Evolutionary conservation across 257 asterid genomes (phyloP), one percentile per base, ranked within the genome.

Genomic region (Penstemon eatonii): DNA sequence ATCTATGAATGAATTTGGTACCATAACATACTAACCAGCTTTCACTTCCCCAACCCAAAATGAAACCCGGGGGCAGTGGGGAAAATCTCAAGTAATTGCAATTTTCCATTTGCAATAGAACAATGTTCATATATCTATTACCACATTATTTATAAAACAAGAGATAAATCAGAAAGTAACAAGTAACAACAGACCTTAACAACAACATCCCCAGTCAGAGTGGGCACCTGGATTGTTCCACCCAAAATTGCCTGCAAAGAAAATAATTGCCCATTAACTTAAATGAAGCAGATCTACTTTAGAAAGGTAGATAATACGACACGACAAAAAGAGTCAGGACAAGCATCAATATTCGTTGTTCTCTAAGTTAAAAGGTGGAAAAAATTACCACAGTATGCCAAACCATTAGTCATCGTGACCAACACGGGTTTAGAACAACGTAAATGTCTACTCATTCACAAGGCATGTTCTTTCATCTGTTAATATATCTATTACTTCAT

Each of bases 221-320:
- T 92, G 63, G 98, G 98, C 73, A 92, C 96, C 80, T 82, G 95
- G 64, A 84, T 82, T 33, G 95, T 89, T 67, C 98, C 98, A 76
- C 98, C 97, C 80, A 92, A 78, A 66, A 92, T 83, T 76, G 98
- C 98, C 97, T 92, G 95, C 78, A 83, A 40, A 63, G 41, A 78
- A 49, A 12, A 74, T 50, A 52, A 33, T 50, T 41, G 39, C 69
- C 52, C 65, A 66, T 66, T 60, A 41, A 76, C 43, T 53, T 68
- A 53, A 47, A 56, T 72, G 36, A 56, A 65, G 59, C 65, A 67
- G 52, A 70, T 50, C 42, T n/a, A 52, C 46, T 63, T 15, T n/a
- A 8, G 49, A 52, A 8, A 58, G 4, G 0, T 33, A 1, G 44
- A 56, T 57, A 1, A 52, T 12, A 36, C 12, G 64, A 36, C 12